Percentiles rank a stretch among this genome's conserved stretches.
Conservation (phyloP, 2,329 filamentous ascomycete species). For the Pyrenochaeta sp. region DNA sequence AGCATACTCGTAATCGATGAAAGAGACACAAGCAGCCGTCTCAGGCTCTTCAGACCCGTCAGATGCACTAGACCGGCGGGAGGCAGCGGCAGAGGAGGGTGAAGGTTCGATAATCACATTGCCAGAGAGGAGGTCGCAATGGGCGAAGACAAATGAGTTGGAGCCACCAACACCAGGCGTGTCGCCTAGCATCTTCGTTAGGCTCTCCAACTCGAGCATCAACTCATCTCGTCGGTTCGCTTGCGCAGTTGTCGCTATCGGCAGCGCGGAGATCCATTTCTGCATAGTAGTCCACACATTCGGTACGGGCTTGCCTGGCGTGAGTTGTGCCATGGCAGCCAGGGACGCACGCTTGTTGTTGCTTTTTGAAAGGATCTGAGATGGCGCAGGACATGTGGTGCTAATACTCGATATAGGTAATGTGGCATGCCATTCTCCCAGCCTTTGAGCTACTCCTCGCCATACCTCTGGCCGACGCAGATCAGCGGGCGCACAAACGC, state of each 20-base stretch:
- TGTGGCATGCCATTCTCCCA: constrained; percentile 92
- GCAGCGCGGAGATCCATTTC: constrained; percentile 91
- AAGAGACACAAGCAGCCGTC: constrained; percentile 55
- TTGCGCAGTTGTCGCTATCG: constrained; percentile 74
- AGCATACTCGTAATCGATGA: constrained; percentile 99
- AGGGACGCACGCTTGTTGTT: constrained; percentile 50
- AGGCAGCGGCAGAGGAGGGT: constrained; percentile 44
- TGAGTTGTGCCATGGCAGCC: constrained; percentile 51
- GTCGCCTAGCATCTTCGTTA: constrained; percentile 76
- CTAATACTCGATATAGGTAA: constrained; percentile 64
- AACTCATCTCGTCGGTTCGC: constrained; percentile 71
- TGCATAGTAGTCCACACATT: constrained; percentile 96
- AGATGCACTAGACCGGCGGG: constrained; percentile 44
- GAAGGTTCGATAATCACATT: constrained; percentile 86
- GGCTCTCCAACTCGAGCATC: constrained; percentile 75
- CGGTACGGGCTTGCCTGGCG: constrained; percentile 75
- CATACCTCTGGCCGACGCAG: constrained; percentile 79
- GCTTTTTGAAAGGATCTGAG: constrained; percentile 33
- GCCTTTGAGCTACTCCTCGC: constrained; percentile 79
- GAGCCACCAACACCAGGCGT: constrained; percentile 74
- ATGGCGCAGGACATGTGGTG: constrained; percentile 47
- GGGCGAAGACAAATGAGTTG: constrained; percentile 86
- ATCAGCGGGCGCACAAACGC: constrained; percentile 81
- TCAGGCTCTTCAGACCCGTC: constrained; percentile 40
- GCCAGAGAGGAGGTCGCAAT: constrained; percentile 94